A percentile compares a stretch with the other conserved stretches of the same genome.
Evolutionary conservation across 2,329 filamentous ascomycete species (phyloP).

Genomic region (Neofusicoccum parvum): DNA sequence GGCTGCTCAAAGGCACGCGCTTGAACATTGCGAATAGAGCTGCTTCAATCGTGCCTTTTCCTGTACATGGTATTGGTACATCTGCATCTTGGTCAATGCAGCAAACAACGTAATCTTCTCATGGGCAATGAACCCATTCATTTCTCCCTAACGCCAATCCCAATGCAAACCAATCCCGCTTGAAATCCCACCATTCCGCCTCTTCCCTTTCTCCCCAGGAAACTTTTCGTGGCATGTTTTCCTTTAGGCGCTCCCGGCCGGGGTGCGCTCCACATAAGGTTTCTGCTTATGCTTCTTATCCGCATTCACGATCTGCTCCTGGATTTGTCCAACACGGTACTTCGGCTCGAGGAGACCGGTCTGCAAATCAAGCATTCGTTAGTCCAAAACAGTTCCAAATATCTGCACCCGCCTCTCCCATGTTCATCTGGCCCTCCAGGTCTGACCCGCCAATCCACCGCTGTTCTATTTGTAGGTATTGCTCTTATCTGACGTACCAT

Average conservation of each 20-base stretch:
- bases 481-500: constrained; percentile 60
- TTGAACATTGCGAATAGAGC: too few relatives aligned
- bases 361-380: constrained; percentile 22
- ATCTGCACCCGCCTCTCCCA: not conserved
- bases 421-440: not conserved
- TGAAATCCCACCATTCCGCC: not conserved
- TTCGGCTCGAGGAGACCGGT: constrained; percentile 41
- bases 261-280: not conserved
- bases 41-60: not conserved
- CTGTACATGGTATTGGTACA: constrained; percentile 14
- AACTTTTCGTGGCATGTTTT: not conserved
- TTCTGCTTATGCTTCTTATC: constrained; percentile 23
- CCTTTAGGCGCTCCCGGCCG: not conserved
- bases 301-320: constrained; percentile 34
- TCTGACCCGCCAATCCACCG: too few relatives aligned
- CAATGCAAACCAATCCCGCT: constrained; percentile 2
- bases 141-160: constrained; percentile 7
- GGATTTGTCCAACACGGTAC: constrained; percentile 37
- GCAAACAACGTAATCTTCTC: not conserved
- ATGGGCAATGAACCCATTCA: not conserved
- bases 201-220: not conserved
- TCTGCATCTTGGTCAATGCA: not conserved
- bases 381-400: not conserved
- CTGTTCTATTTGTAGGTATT: too few relatives aligned
- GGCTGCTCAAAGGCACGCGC: too few relatives aligned